Base-by-base conservation (phyloP, 495 filamentous ascomycete species). In the Hypoxylon rickii region DNA sequence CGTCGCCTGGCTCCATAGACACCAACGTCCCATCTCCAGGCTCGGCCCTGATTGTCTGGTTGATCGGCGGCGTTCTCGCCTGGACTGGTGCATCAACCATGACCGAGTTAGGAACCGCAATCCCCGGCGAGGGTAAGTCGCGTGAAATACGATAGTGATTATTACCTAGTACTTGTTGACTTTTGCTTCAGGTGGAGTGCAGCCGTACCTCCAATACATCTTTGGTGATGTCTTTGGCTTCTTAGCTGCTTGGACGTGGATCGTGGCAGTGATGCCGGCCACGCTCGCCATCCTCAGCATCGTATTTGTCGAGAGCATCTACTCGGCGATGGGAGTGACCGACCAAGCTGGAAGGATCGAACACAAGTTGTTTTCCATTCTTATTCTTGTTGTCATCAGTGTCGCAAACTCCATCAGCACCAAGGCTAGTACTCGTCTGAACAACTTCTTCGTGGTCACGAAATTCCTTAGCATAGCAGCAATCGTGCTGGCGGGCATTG, bases 231-330 rank as follows among this genome's bases (percentile, higher is more conserved):
- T 77, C 0, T 72, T 79, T 55, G 82, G 77, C 15, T 83, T 81
- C 56, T 51, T 83, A 11, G 74, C 76, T 0, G 79, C 79, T 0
- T 85, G 81, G 81, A 80, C 76, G 0, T 84, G 80, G 81, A 75
- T 84, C 38, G 76, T 80, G 1, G 79, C 77, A 11, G 75, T 81
- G 10, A 84, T 80, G 77, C 82, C 82, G 1, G 76, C 79, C 0
- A 79, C 81, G 0, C 66, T 83, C 24, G 82, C 81, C 3, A 83
- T 83, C 17, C 68, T 84, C 7, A 76, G 75, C 64, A 80, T 85
- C 45, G 76, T 83, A n/a, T 83, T 85, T 43, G 68, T 81, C 3
- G 82, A 85, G 69, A 76, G 66, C 58, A 76, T 82, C 17, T 79
- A 74, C 68, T 77, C 78, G 13, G 73, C 76, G 3, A 58, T 65